Base-by-base conservation (phyloP, 2,329 filamentous ascomycete species). In the Aspergillus novoparasiticus region DNA sequence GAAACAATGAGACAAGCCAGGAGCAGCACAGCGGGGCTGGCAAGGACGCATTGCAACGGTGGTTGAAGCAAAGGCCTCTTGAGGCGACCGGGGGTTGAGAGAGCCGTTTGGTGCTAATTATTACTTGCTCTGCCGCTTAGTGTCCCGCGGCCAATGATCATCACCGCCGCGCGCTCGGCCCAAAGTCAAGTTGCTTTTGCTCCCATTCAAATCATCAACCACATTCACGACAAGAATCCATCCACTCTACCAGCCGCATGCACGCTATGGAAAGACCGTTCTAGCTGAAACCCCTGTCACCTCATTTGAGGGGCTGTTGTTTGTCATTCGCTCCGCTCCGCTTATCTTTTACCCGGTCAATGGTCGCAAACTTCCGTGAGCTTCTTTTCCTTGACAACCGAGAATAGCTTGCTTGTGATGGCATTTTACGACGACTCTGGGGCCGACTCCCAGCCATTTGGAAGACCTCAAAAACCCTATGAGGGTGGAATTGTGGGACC, bases 391-490 rank as follows among this genome's bases (percentile, higher is more conserved):
- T 58, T 60, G 59, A 45, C 45, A 41, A 54, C 53, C 58, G n/a
- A 32, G 53, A 65, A 46, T 54, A 57, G 39, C 60, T 60, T 60
- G 30, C 65, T 65, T 59, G 64, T 62, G 41, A 79, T 80, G 78
- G 76, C 77, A 59, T 76, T 70, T 59, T 79, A 77, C 65, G 78
- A 80, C 14, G 78, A 80, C 43, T 69, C 73, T 62, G 75, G 68
- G 39, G 73, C 71, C n/a, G 78, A 80, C 50, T 64, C 68, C 62
- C 72, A 71, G 64, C 71, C 72, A 59, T 67, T 68, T 41, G 75
- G 73, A 43, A 70, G 75, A 59, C 69, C 68, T 51, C 69, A 67
- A 32, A 76, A 76, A 65, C 70, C 73, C 39, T 75, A 71, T 50
- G 76, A 78, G 54, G 72, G 70, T 39, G 75, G 73, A 26, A 72